Evolutionary conservation across 2,329 filamentous ascomycete genomes (phyloP).

Genomic region (Pestalotiopsis sp.): DNA sequence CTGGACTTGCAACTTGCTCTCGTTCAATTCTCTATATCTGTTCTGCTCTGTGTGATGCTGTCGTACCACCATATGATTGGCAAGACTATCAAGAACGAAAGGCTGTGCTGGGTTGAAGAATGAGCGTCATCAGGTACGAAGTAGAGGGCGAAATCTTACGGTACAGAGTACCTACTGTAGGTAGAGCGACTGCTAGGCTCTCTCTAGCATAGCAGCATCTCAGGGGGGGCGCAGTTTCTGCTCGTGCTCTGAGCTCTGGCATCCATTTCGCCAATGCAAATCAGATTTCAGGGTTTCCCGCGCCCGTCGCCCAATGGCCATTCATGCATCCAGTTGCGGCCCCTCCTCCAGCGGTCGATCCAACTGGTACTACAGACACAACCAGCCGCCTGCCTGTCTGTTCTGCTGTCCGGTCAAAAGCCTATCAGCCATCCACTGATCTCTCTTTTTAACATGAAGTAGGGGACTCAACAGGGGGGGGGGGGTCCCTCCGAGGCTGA

Average conservation of each 20-base stretch:
- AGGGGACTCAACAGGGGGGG: background rate
- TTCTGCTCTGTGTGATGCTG: no score
- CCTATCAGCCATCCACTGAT: background rate
- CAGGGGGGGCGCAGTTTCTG: no score
- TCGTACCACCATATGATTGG: no score
- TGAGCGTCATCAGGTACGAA: no score
- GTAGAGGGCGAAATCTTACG: no score
- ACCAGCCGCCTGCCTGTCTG: background rate
- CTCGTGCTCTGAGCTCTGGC: background rate
- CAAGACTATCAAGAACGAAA: no score
- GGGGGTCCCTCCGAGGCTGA: background rate
- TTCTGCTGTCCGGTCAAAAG: background rate
- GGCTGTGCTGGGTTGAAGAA: no score
- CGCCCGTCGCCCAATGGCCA: background rate
- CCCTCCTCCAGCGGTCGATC: background rate
- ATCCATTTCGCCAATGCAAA: background rate
- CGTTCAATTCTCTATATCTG: background rate
- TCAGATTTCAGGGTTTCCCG: background rate
- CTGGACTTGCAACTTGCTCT: background rate
- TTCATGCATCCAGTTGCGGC: background rate
- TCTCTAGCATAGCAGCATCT: background rate
- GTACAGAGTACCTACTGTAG: no score
- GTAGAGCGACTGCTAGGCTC: background rate
- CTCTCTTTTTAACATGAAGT: background rate
- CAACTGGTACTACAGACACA: background rate